phyloP scores from a whole-genome alignment of 2,329 filamentous ascomycete genomes.

The Achaetomium macrosporum region DNA sequence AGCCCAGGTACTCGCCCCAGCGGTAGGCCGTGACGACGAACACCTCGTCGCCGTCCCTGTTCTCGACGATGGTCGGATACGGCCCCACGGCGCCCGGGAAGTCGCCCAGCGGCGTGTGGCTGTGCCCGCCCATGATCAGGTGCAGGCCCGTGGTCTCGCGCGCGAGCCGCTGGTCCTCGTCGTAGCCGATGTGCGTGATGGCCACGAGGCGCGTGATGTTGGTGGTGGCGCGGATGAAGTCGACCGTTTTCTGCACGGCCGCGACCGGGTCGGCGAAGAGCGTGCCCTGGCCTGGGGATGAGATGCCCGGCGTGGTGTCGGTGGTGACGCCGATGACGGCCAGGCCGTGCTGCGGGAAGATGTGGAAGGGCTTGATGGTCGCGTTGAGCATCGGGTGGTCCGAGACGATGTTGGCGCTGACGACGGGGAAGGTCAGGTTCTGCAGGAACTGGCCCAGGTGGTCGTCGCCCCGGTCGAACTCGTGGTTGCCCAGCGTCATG shows the following conservation, averaged over 20 bases:
- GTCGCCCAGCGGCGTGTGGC: slow-evolving; percentile 54
- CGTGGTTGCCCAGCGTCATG: slow-evolving; percentile 64
- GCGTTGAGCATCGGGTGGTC: slow-evolving; percentile 53
- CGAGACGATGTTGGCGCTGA: slow-evolving; percentile 59
- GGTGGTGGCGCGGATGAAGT: slow-evolving; percentile 55
- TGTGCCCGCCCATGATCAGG: slow-evolving; percentile 62
- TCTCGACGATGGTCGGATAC: slow-evolving; percentile 58
- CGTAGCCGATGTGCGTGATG: slow-evolving; percentile 62
- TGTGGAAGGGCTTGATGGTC: slow-evolving; percentile 59
- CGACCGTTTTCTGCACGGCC: slow-evolving; percentile 55
- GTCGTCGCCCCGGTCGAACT: slow-evolving; percentile 61
- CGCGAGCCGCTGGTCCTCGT: slow-evolving; percentile 56
- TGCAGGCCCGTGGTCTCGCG: slow-evolving; percentile 55
- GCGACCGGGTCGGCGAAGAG: slow-evolving; percentile 52
- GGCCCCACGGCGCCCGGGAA: slow-evolving; percentile 52
- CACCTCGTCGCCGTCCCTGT: slow-evolving; percentile 58
- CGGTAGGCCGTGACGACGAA: slow-evolving; percentile 63
- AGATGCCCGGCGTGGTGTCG: slow-evolving; percentile 51
- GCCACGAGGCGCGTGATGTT: slow-evolving; percentile 60
- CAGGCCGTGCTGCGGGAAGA: slow-evolving; percentile 55
- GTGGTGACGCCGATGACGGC: slow-evolving; percentile 62
- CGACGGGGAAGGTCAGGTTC: slow-evolving; percentile 59
- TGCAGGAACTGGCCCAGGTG: slow-evolving; percentile 54
- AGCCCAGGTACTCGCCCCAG: slow-evolving; percentile 64
- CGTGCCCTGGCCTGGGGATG: slow-evolving; percentile 52